These are phyloP conservation scores for Candida dajiaensis DNA, from an alignment of 805 yeast species.

Conservation along the genomic window DNA sequence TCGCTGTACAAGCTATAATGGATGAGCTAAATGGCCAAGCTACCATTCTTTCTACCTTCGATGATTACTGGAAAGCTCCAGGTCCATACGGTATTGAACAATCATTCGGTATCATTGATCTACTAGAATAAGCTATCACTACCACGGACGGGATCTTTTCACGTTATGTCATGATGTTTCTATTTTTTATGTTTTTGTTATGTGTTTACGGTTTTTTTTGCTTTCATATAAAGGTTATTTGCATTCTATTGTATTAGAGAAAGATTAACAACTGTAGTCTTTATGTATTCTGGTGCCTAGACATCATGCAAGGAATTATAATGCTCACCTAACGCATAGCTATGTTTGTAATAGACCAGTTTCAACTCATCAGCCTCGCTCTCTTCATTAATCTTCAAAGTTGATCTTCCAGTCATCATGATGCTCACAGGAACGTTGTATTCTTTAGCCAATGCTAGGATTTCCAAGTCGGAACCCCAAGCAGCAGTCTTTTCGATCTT, in stretches of 20 bases:
- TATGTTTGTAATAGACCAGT: constrained; percentile 78
- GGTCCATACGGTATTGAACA: constrained; percentile 85
- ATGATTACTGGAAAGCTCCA: constrained; percentile 84
- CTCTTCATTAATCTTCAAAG: constrained; percentile 55
- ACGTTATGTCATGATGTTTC: background rate
- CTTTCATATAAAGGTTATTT: background rate
- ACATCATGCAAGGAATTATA: constrained; percentile 71
- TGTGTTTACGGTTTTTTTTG: background rate
- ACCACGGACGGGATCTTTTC: background rate
- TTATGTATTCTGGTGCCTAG: background rate
- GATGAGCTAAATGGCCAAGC: constrained; percentile 51
- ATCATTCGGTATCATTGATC: constrained; percentile 61
- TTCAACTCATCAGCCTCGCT: constrained; percentile 45
- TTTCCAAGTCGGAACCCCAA: constrained; percentile 97
- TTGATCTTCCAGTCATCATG: constrained; percentile 70
- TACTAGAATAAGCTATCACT: constrained; percentile 9
- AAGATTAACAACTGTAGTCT: background rate
- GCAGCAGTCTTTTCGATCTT: constrained; percentile 71
- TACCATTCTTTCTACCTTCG: constrained; percentile 71
- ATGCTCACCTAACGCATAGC: constrained; percentile 91
- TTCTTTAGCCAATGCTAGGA: constrained; percentile 71
- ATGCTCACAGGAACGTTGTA: constrained; percentile 71
- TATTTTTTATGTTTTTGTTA: background rate
- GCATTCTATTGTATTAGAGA: background rate
- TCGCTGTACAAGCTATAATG: constrained; percentile 62